Evolutionary conservation across 768 basidiomycete species (phyloP).

Genomic region (Auricularia sp.): DNA sequence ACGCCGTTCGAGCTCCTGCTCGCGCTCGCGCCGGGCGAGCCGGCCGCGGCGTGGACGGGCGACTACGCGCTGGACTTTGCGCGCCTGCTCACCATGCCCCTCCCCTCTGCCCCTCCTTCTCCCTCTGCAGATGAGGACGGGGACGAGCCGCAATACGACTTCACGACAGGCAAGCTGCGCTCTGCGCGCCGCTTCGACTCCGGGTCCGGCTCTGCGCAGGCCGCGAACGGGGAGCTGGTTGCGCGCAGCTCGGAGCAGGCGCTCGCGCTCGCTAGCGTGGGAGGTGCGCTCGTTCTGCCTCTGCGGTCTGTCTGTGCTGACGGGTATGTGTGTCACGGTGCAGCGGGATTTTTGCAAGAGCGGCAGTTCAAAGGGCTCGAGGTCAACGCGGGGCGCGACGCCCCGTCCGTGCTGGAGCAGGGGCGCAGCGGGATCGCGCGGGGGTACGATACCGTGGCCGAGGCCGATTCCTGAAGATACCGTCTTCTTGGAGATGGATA

Average conservation of each 20-base stretch:
- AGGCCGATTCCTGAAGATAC: not conserved
- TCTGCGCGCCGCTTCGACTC: slow-evolving; percentile 52
- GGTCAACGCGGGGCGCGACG: slow-evolving; percentile 61
- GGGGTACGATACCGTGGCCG: slow-evolving; percentile 44
- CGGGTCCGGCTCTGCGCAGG: not conserved
- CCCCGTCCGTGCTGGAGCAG: slow-evolving; percentile 74
- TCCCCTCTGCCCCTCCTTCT: not conserved
- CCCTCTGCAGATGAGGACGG: slow-evolving; percentile 19
- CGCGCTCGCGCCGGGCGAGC: slow-evolving; percentile 53
- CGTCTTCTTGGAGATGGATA: too few relatives aligned
- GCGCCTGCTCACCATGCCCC: slow-evolving; percentile 33
- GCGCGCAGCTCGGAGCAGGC: slow-evolving; percentile 55
- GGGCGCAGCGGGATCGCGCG: slow-evolving; percentile 84
- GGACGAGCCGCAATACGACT: slow-evolving; percentile 68
- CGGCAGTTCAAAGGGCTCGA: slow-evolving; percentile 80
- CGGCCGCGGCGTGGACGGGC: slow-evolving; percentile 51
- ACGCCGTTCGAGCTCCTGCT: slow-evolving; percentile 88
- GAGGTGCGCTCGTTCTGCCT: slow-evolving; percentile 34
- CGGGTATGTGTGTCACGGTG: slow-evolving; percentile 3
- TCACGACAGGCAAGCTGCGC: slow-evolving; percentile 77
- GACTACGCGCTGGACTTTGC: slow-evolving; percentile 73
- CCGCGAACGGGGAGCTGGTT: slow-evolving; percentile 30
- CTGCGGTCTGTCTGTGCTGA: slow-evolving; percentile 3
- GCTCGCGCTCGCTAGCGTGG: slow-evolving; percentile 41
- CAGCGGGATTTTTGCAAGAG: slow-evolving; percentile 60